A percentile compares a stretch with the other conserved stretches of the same genome.
Conservation (phyloP, 179 eudicot genomes). For the Vitellaria paradoxa region DNA sequence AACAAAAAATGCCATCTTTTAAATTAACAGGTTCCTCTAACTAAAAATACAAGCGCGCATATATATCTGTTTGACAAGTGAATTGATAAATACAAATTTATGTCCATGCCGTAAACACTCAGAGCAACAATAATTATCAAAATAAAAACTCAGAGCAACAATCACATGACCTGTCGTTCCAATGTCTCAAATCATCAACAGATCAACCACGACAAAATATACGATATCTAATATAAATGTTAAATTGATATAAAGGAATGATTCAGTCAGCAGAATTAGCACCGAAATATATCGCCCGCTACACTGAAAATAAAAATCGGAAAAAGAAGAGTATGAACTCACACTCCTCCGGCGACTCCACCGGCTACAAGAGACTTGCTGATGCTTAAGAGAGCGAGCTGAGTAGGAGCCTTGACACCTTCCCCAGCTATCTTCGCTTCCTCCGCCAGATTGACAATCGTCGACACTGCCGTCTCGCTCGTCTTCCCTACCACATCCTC, state of each 20-base stretch:
- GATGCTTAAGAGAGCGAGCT: constrained; percentile 45
- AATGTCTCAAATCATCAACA: not conserved
- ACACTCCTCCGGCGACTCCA: constrained; percentile 93
- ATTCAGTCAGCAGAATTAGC: not conserved
- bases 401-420: constrained; percentile 47
- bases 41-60: not conserved
- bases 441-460: constrained; percentile 81
- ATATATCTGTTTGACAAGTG: not conserved
- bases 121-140: not conserved
- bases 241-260: not conserved
- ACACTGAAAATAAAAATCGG: not conserved
- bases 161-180: not conserved
- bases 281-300: not conserved
- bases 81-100: not conserved
- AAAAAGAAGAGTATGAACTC: constrained; percentile 23
- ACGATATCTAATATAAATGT: too few species aligned
- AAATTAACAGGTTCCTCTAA: not conserved
- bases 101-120: not conserved
- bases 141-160: too few species aligned
- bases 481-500: constrained; percentile 67
- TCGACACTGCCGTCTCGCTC: constrained; percentile 53
- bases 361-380: constrained; percentile 86
- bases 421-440: constrained; percentile 75
- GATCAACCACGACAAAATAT: not conserved
- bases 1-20: not conserved